phyloP scores from a whole-genome alignment of 2,329 filamentous ascomycete genomes.

The Penicillium janthinellum region DNA sequence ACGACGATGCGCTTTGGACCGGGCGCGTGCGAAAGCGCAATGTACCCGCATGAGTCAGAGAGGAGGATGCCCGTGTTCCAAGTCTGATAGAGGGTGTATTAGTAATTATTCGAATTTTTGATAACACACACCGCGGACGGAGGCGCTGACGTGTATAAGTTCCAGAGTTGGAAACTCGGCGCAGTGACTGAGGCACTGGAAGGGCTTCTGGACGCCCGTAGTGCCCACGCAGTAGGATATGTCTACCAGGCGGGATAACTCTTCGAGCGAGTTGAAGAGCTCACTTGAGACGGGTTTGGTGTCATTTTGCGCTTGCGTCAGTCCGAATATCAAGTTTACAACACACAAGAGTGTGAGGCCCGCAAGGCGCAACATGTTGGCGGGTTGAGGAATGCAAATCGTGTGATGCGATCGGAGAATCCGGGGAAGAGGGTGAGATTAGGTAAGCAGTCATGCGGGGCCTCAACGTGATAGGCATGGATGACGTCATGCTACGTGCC shows the following conservation, averaged over 20 bases:
- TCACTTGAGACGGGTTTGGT: slow-evolving; percentile 52
- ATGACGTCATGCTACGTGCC: neutral
- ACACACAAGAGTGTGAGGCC: neutral
- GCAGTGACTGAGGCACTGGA: slow-evolving; percentile 82
- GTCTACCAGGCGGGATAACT: slow-evolving; percentile 87
- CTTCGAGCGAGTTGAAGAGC: slow-evolving; percentile 81
- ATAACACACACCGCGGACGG: neutral
- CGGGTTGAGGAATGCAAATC: neutral
- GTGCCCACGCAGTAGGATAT: slow-evolving; percentile 91
- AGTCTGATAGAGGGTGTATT: slow-evolving; percentile 48
- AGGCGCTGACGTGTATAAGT: slow-evolving; percentile 61
- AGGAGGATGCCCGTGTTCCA: slow-evolving; percentile 90
- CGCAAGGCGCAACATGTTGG: slow-evolving; percentile 4
- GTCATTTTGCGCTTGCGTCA: slow-evolving; percentile 1
- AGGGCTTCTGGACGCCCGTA: slow-evolving; percentile 79
- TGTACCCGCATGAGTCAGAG: slow-evolving; percentile 90
- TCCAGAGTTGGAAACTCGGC: slow-evolving; percentile 78
- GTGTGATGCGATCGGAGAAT: slow-evolving; percentile 1
- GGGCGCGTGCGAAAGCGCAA: slow-evolving; percentile 76
- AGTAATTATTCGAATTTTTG: neutral
- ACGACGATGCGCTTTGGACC: slow-evolving; percentile 69
- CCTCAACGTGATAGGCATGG: neutral
- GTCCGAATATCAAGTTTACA: neutral
- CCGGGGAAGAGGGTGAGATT: slow-evolving; percentile 10
- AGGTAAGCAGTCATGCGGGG: slow-evolving; percentile 10